phyloP scores from a whole-genome alignment of 1,284 basidiomycete species.

The Boletus smithii region DNA sequence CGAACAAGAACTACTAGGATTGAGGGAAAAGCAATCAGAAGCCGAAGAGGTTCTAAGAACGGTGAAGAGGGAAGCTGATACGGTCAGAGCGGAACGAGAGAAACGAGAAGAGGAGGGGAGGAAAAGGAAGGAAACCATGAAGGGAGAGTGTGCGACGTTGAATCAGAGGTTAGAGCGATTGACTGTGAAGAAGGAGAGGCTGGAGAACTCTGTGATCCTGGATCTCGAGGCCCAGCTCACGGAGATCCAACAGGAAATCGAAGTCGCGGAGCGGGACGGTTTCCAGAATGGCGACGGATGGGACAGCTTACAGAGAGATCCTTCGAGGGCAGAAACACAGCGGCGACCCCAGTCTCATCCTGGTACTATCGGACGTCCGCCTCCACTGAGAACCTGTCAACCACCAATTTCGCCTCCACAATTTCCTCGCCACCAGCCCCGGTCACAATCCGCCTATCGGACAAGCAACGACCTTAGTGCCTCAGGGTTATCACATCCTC shows the following conservation, averaged over 20 bases:
- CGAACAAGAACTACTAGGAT: constrained; percentile 49
- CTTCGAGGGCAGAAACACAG: constrained; percentile 18
- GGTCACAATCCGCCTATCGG: constrained; percentile 26
- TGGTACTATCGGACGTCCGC: constrained; percentile 29
- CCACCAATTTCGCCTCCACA: constrained; percentile 27
- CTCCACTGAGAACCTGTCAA: constrained; percentile 16
- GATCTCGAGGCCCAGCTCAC: constrained; percentile 56
- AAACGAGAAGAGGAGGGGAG: constrained; percentile 53
- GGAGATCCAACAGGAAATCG: constrained; percentile 48
- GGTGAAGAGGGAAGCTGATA: constrained; percentile 38
- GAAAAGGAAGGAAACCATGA: constrained; percentile 57
- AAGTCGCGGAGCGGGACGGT: constrained; percentile 35
- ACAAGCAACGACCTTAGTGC: constrained; percentile 13
- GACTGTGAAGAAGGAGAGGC: constrained; percentile 49
- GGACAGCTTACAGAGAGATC: constrained; percentile 17
- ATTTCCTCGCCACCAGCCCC: constrained; percentile 27
- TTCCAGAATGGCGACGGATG: constrained; percentile 16
- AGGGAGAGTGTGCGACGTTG: constrained; percentile 43
- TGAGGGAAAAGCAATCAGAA: constrained; percentile 50
- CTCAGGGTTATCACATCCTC: constrained; percentile 13
- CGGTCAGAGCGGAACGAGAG: constrained; percentile 46
- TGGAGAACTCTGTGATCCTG: constrained; percentile 46
- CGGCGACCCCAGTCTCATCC: constrained; percentile 29
- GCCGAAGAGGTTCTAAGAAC: constrained; percentile 40
- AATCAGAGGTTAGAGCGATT: constrained; percentile 53